Base-by-base conservation (phyloP, 352 stramenopile species). In the Phytophthora kernoviae region DNA sequence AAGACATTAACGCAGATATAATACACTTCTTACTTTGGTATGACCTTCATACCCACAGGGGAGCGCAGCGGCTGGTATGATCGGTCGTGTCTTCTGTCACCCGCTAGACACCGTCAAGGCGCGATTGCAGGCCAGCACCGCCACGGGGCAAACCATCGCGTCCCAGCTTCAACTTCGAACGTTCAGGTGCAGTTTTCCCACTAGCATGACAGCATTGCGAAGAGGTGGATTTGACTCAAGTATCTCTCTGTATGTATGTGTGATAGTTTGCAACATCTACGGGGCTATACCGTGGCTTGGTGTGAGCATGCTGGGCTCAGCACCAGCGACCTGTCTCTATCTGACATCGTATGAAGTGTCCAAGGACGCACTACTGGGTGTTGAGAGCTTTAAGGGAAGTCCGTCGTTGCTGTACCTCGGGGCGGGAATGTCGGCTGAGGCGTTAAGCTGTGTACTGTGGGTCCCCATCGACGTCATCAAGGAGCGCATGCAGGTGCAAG, bases 381-480 rank as follows among this genome's bases (percentile, higher is more conserved):
- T 84, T 11, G 60, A 73, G 8, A 45, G 77, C 24, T 84, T 91
- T 44, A 66, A 66, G 18, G 46, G 63, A 2, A 76, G 61, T 26
- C 77, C 80, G 40, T 88, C 85, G 54, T 54, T 94, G 39, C 54
- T 89, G 42, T 92, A 90, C 37, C 65, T 94, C n/a, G 71, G 81
- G 0, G 75, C 80, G 0, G 85, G 85, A 7, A 90, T 94, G 74
- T 34, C 87, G 6, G 85, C 85, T 2, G 85, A 94, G 54, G 79
- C 83, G 14, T 27, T 92, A 15, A 92, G 93, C 54, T 99, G 97
- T 64, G 84, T 99, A 27, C 75, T 99, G 17, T 99, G 96, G 80
- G 96, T 99, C n/a, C 97, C 97, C n/a, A 96, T 99, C 26, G 97
- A 99, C 65, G 97, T 99, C 32, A 88, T 99, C 30, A 99, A 99